Base-by-base conservation (phyloP, 2,329 filamentous ascomycete genomes). In the Aspergillus caelatus region DNA sequence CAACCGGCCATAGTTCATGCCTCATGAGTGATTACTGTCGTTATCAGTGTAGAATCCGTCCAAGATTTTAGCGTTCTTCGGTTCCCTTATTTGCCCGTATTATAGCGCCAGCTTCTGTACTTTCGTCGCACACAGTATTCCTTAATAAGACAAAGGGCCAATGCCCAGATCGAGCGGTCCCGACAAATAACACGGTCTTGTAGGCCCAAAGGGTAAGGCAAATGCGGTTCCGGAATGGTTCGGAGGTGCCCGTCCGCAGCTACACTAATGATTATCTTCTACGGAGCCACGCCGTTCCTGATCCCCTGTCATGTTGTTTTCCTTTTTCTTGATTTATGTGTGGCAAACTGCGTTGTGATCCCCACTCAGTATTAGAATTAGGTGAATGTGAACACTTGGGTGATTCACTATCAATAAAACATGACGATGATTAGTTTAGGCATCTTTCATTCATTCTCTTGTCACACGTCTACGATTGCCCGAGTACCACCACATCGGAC, bases 401-500 rank as follows among this genome's bases (percentile, higher is more conserved):
- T 41, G 39, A 19, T n/a, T 41, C 39, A 41, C 39, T 41, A 41
- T 41, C 19, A 9, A 26, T 26, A 19, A 41, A 41, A n/a, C 39
- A 41, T 8, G 39, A 41, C 39, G 6, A 2, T 34, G 28, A 34
- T 34, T 53, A 53, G 28, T n/a, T 53, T n/a, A 12, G 14, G 8
- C 50, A 11, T 32, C 50, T 28, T 21, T 34, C 26, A 21, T 36
- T 16, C n/a, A 21, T 36, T 28, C 30, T 3, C 32, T 55, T 55
- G 52, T 55, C 32, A 34, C 21, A 55, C 52, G 12, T 23, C 21
- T 36, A n/a, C 21, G 19, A 55, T 55, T 28, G n/a, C 52, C 32
- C 52, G 21, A 39, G 30, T 55, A 39, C 52, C n/a, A 55, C 52
- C n/a, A 55, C 52, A 55, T 55, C 52, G 30, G 52, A 39, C 52